These are phyloP conservation scores for Hymenoscyphus fraxineus DNA, from an alignment of 2,329 filamentous ascomycete genomes.

Conservation along the genomic window DNA sequence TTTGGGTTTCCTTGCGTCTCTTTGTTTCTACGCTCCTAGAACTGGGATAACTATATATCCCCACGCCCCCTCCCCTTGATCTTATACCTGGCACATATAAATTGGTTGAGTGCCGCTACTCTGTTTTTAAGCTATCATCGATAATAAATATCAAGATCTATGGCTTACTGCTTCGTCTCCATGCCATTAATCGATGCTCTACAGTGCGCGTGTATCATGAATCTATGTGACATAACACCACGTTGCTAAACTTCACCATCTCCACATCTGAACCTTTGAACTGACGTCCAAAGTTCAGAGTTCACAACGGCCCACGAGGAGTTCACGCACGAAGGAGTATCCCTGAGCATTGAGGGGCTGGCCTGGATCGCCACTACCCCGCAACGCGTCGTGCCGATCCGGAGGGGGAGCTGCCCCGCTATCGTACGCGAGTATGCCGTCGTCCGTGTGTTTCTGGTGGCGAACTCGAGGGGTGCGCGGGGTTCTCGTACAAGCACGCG, in stretches of 20 bases:
- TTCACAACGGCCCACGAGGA: background rate
- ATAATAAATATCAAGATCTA: background rate
- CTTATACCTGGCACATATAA: background rate
- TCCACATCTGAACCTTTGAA: background rate
- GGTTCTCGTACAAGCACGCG: no score
- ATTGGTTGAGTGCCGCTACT: background rate
- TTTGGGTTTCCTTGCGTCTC: background rate
- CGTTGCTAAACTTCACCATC: no score
- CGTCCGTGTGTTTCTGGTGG: background rate
- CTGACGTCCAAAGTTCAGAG: background rate
- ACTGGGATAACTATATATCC: background rate
- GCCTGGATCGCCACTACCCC: background rate
- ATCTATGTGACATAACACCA: no score
- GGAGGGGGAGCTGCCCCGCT: background rate
- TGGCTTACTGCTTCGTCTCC: background rate
- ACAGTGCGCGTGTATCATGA: no score
- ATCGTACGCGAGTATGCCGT: no score
- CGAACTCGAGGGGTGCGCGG: background rate
- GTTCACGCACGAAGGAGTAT: no score
- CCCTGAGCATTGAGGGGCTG: no score
- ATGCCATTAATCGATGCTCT: no score
- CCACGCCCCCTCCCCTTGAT: background rate
- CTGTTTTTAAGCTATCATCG: background rate
- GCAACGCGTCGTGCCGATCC: background rate
- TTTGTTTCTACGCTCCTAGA: background rate